Evolutionary conservation across 139 green algal genomes (phyloP).

Genomic region (Chlorella sorokiniana): DNA sequence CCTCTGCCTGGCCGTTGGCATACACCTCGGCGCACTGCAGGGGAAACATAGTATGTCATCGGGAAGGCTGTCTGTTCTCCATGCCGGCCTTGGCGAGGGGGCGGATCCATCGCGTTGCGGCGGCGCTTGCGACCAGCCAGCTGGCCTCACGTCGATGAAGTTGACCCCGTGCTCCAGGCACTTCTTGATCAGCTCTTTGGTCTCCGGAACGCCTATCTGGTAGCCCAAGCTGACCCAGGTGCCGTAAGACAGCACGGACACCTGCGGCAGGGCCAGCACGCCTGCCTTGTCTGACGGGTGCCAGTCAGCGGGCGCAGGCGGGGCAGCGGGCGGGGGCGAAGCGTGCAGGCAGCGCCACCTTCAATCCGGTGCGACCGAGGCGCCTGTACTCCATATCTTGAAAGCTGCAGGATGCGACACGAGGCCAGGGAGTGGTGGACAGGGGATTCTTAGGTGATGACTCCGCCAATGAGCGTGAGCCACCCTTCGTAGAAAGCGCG

Average conservation of each 20-base stretch:
- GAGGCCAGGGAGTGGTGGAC: no score
- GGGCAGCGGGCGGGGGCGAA: not conserved
- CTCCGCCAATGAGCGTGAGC: no score
- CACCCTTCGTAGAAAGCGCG: not conserved
- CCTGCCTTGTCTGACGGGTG: not conserved
- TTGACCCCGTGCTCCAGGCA: conserved; percentile 69
- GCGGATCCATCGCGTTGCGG: not conserved
- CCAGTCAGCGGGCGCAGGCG: not conserved
- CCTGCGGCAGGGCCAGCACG: conserved; percentile 33
- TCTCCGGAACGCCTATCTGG: conserved; percentile 58
- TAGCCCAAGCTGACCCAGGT: conserved; percentile 72
- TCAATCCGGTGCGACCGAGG: conserved; percentile 62
- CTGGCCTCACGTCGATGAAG: conserved; percentile 54
- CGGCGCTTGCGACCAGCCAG: not conserved
- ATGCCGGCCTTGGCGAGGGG: not conserved
- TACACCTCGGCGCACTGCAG: conserved; percentile 90
- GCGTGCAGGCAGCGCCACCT: conserved; percentile 26
- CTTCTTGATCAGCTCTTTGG: conserved; percentile 66
- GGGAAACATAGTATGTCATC: not conserved
- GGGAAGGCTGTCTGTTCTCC: not conserved
- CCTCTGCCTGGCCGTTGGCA: conserved; percentile 70
- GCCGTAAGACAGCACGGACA: conserved; percentile 67
- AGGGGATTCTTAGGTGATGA: no score
- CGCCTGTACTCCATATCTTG: conserved; percentile 64
- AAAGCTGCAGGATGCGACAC: not conserved